Percentiles rank a stretch among this genome's conserved stretches.
Conservation (phyloP, 805 yeast species). For the Zygosaccharomyces pseudorouxii region DNA sequence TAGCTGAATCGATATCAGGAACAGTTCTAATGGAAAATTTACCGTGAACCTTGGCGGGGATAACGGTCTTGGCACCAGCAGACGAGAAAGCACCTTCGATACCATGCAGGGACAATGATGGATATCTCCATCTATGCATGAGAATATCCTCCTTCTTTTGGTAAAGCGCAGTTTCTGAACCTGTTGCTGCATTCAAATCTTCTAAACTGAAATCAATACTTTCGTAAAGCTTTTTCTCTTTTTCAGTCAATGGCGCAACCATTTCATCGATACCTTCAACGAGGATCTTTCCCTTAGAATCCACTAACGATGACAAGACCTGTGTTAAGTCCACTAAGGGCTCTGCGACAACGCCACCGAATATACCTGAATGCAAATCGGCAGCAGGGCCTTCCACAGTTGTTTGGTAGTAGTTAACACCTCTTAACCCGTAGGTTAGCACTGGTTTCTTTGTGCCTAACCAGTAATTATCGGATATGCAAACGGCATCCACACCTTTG, state of each 20-base stretch:
- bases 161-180: constrained; percentile 78
- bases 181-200: constrained; percentile 84
- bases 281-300: constrained; percentile 72
- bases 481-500: constrained; percentile 86
- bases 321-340: constrained; percentile 92
- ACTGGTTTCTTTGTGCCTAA: constrained; percentile 96
- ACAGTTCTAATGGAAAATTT: constrained; percentile 97
- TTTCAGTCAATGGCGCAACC: constrained; percentile 89
- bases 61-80: constrained; percentile 96
- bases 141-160: constrained; percentile 76
- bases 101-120: constrained; percentile 93
- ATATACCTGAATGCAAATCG: constrained; percentile 94
- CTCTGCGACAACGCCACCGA: constrained; percentile 96
- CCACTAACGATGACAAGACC: constrained; percentile 73
- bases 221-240: constrained; percentile 75
- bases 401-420: constrained; percentile 89
- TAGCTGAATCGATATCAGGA: constrained; percentile 80
- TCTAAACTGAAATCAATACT: constrained; percentile 77
- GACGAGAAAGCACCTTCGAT: constrained; percentile 95
- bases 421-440: constrained; percentile 95
- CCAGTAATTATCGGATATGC: constrained; percentile 98
- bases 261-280: constrained; percentile 88
- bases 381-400: constrained; percentile 87
- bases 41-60: constrained; percentile 90
- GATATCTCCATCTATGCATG: constrained; percentile 99